Evolutionary conservation across 495 filamentous ascomycete species (phyloP).

Genomic region (Talaromyces wortmannii): DNA sequence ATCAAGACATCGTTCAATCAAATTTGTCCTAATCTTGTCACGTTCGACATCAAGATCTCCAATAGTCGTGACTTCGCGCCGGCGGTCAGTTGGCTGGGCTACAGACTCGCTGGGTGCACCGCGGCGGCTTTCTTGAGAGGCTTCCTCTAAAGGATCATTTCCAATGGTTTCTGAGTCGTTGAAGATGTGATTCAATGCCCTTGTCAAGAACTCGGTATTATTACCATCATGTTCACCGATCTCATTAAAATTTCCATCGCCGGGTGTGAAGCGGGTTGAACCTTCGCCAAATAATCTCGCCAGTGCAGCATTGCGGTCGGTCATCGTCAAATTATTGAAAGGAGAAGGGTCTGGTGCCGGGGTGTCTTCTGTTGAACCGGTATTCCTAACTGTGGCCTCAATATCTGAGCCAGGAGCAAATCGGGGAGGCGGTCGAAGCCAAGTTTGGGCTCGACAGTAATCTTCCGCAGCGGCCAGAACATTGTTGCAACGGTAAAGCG

Average conservation of each 20-base stretch:
- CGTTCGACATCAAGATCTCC: slow-evolving; percentile 82
- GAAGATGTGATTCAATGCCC: slow-evolving; percentile 29
- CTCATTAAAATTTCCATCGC: slow-evolving; percentile 14
- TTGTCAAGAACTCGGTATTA: slow-evolving; percentile 22
- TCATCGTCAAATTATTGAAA: slow-evolving; percentile 15
- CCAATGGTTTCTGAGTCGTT: slow-evolving; percentile 20
- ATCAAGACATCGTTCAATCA: slow-evolving; percentile 87
- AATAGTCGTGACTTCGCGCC: slow-evolving; percentile 48
- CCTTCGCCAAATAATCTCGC: slow-evolving; percentile 33
- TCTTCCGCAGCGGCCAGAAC: slow-evolving; percentile 51
- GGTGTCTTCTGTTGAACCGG: slow-evolving; percentile 22
- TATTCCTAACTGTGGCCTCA: slow-evolving; percentile 31
- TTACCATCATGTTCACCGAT: slow-evolving; percentile 20
- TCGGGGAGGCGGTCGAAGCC: slow-evolving; percentile 34
- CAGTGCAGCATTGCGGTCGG: slow-evolving; percentile 25
- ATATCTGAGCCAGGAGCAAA: slow-evolving; percentile 57
- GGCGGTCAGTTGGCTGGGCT: slow-evolving; percentile 16
- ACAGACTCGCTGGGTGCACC: slow-evolving; percentile 6
- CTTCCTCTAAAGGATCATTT: slow-evolving; percentile 19
- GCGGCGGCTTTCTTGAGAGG: slow-evolving; percentile 5
- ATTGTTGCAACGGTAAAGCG: slow-evolving; percentile 75
- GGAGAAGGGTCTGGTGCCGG: slow-evolving; percentile 21
- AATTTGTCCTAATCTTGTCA: slow-evolving; percentile 58
- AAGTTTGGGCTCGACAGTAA: slow-evolving; percentile 61
- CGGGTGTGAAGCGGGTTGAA: slow-evolving; percentile 12